Percentiles rank a stretch among this genome's conserved stretches.
Conservation (phyloP, 306 rosid genomes). For the Medicago ruthenica region DNA sequence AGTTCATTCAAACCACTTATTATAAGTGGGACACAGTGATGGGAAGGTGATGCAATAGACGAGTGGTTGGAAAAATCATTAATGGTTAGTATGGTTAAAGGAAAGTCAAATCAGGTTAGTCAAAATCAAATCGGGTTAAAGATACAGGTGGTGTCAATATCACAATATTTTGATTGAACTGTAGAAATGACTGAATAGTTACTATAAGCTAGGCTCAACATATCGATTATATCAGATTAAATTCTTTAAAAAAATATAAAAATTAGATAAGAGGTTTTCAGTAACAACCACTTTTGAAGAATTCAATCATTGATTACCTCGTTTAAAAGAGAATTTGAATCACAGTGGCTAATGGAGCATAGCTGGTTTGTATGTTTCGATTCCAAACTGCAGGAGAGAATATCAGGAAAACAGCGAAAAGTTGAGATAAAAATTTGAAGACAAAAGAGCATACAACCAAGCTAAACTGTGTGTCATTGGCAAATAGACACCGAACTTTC, state of each 20-base stretch:
- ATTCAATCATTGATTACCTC: constrained; percentile 65
- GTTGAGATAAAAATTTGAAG: constrained; percentile 25
- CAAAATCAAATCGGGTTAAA: constrained; percentile 9
- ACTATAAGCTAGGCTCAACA: constrained; percentile 30
- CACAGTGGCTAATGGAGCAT: constrained; percentile 96
- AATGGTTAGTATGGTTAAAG: constrained; percentile 9
- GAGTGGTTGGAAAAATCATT: constrained; percentile 15
- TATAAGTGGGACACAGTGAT: constrained; percentile 27
- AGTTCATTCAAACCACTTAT: constrained; percentile 7
- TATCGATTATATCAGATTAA: constrained; percentile 7
- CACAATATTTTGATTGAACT: constrained; percentile 13
- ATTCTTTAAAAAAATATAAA: constrained; percentile 14
- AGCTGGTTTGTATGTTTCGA: constrained; percentile 85
- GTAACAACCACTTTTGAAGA: constrained; percentile 30
- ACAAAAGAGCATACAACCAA: not conserved
- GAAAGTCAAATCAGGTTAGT: constrained; percentile 27
- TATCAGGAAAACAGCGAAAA: constrained; percentile 38
- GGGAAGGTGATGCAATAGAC: constrained; percentile 4
- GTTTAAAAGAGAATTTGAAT: constrained; percentile 88
- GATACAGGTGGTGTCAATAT: constrained; percentile 20
- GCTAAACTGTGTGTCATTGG: not conserved
- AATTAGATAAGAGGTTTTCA: constrained; percentile 15
- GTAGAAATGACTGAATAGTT: constrained; percentile 18
- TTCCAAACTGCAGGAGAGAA: constrained; percentile 64
- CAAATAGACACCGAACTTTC: constrained; percentile 2